Evolutionary conservation across 768 basidiomycete species (phyloP).

Genomic region (Leucosporidium scottii): DNA sequence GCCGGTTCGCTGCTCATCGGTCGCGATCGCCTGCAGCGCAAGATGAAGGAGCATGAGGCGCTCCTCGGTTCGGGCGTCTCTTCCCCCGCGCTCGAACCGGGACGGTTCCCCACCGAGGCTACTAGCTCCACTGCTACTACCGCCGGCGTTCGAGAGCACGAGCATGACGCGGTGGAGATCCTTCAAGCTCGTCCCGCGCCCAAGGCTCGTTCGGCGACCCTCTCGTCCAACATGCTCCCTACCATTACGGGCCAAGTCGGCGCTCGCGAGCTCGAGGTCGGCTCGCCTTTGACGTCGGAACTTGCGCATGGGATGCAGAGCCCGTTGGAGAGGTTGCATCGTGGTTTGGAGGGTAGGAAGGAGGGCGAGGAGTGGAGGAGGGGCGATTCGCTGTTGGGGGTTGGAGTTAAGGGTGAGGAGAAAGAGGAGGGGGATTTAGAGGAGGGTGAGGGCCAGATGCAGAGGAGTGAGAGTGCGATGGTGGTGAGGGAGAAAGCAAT

Average conservation of each 20-base stretch:
- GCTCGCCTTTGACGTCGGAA: conserved; percentile 16
- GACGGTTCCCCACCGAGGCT: neutral
- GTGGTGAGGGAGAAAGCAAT: neutral
- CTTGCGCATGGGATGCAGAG: conserved; percentile 28
- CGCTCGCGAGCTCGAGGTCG: conserved; percentile 10
- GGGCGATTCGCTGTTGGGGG: too few species aligned
- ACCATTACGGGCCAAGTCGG: conserved; percentile 15
- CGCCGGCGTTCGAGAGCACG: conserved; percentile 7
- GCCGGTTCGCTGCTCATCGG: conserved; percentile 1
- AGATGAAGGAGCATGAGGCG: conserved; percentile 23
- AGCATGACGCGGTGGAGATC: neutral
- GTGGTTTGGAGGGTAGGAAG: conserved; percentile 4
- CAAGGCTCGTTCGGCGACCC: conserved; percentile 26
- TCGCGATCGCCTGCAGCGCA: conserved; percentile 18
- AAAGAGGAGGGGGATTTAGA: too few species aligned
- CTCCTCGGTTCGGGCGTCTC: conserved; percentile 2
- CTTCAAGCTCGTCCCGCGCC: conserved; percentile 2
- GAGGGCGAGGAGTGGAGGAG: too few species aligned
- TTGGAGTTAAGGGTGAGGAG: too few species aligned
- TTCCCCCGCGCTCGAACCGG: neutral
- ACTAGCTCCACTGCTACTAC: neutral
- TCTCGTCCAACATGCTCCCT: conserved; percentile 28
- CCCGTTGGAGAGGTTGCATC: conserved; percentile 24
- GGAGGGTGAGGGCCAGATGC: too few species aligned
- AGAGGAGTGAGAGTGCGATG: too few species aligned